Conservation (phyloP, 2,329 filamentous ascomycete species). For the Ophiostoma quercus region DNA sequence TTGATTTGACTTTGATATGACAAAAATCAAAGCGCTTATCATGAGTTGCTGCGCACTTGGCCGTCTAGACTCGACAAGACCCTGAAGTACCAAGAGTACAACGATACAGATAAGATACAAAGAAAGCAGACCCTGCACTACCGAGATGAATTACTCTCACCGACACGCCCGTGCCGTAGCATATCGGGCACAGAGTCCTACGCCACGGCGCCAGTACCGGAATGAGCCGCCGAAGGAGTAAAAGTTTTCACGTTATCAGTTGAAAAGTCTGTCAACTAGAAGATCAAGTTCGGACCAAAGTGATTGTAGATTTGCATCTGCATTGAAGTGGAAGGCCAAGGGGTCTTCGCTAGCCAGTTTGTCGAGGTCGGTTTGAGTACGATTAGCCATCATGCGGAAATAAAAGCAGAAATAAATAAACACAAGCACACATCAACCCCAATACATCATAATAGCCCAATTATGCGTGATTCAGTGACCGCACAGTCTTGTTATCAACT, state of each 20-base stretch:
- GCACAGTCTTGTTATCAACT: no score
- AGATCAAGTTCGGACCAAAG: not conserved
- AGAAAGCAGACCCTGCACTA: not conserved
- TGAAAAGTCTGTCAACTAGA: not conserved
- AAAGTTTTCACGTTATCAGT: not conserved
- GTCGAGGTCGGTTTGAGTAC: not conserved
- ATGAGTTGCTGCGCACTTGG: not conserved
- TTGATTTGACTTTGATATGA: not conserved
- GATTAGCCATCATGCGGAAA: not conserved
- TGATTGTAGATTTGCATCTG: not conserved
- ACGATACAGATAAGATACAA: not conserved
- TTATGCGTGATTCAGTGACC: not conserved
- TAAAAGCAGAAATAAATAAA: no score
- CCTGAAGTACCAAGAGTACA: not conserved
- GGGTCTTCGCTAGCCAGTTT: not conserved
- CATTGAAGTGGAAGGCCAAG: not conserved
- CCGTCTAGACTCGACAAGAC: not conserved
- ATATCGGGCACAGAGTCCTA: not conserved
- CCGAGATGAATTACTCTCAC: not conserved
- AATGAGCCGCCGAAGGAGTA: not conserved
- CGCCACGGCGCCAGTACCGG: not conserved
- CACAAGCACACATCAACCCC: no score
- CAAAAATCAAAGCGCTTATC: not conserved
- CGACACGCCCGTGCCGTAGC: not conserved
- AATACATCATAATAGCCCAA: no score